These are phyloP conservation scores for Cryomyces minteri DNA, from an alignment of 495 filamentous ascomycete species.

Conservation along the genomic window DNA sequence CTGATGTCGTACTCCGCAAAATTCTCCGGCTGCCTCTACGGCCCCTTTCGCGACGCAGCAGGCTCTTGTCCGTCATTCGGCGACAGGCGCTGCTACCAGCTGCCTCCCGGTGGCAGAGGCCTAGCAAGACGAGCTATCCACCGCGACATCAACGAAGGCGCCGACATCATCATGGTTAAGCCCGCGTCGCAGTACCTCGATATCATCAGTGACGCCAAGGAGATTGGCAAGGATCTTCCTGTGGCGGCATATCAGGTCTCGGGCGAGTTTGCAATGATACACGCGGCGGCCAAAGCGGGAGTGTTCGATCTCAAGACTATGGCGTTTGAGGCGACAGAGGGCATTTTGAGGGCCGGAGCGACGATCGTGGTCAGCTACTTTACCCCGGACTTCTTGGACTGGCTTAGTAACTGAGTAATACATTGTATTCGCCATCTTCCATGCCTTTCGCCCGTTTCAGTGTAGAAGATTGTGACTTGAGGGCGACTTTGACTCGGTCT, in stretches of 20 bases:
- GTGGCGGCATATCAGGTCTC: constrained; percentile 92
- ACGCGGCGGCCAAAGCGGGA: constrained; percentile 84
- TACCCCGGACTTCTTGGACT: constrained; percentile 81
- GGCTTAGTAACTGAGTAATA: constrained; percentile 29
- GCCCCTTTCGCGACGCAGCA: constrained; percentile 90
- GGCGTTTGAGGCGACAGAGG: constrained; percentile 85
- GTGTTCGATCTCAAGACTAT: constrained; percentile 95
- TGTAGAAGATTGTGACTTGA: no score
- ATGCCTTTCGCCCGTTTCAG: no score
- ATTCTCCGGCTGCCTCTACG: constrained; percentile 91
- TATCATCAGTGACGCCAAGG: constrained; percentile 90
- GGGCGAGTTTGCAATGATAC: constrained; percentile 96
- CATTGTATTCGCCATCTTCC: not conserved
- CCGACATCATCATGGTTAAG: constrained; percentile 99
- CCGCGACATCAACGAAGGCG: constrained; percentile 80
- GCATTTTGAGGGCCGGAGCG: constrained; percentile 82
- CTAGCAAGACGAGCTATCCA: constrained; percentile 81
- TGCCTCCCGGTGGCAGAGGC: constrained; percentile 82
- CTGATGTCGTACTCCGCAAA: constrained; percentile 97
- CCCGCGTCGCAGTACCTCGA: constrained; percentile 87
- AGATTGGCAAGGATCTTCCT: constrained; percentile 75
- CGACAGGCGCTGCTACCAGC: constrained; percentile 88
- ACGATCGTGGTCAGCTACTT: constrained; percentile 89
- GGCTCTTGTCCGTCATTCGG: constrained; percentile 86
- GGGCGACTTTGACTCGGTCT: no score